These are phyloP conservation scores for Chaetomium sp. DNA, from an alignment of 2,329 filamentous ascomycete genomes.

Conservation along the genomic window DNA sequence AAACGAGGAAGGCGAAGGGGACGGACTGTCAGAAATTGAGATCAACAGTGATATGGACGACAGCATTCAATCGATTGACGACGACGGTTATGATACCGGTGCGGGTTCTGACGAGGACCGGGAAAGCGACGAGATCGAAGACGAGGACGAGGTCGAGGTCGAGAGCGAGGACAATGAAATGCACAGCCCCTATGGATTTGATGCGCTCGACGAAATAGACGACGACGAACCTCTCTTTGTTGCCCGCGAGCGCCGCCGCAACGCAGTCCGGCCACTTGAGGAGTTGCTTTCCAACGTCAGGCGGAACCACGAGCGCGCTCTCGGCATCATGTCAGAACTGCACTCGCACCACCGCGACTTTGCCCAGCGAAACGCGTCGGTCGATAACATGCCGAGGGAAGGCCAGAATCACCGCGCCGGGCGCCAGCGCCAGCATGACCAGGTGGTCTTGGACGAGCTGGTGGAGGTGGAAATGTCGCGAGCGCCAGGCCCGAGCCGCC, in stretches of 20 bases:
- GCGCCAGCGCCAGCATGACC: no score
- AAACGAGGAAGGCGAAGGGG: no score
- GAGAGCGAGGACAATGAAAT: not conserved
- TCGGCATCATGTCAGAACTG: not conserved
- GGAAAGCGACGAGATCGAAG: not conserved
- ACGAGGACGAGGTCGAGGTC: not conserved
- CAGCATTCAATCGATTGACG: no score
- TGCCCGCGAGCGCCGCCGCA: not conserved
- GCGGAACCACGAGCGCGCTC: slow-evolving; percentile 1
- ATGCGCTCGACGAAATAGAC: not conserved
- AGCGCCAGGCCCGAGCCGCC: not conserved
- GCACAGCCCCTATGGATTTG: no score
- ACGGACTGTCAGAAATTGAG: no score
- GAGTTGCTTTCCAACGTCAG: not conserved
- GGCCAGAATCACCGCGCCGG: slow-evolving; percentile 4
- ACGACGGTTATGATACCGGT: no score
- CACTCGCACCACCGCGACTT: not conserved
- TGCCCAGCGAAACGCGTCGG: not conserved
- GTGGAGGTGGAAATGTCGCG: slow-evolving; percentile 28
- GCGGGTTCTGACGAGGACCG: not conserved
- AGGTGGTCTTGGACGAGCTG: slow-evolving; percentile 26
- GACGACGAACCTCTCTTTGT: not conserved
- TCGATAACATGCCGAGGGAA: no score
- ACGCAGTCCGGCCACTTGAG: not conserved
- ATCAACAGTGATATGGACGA: no score